Evolutionary conservation across 2,329 filamentous ascomycete genomes (phyloP).

Genomic region (Trichocomaceae sp.): DNA sequence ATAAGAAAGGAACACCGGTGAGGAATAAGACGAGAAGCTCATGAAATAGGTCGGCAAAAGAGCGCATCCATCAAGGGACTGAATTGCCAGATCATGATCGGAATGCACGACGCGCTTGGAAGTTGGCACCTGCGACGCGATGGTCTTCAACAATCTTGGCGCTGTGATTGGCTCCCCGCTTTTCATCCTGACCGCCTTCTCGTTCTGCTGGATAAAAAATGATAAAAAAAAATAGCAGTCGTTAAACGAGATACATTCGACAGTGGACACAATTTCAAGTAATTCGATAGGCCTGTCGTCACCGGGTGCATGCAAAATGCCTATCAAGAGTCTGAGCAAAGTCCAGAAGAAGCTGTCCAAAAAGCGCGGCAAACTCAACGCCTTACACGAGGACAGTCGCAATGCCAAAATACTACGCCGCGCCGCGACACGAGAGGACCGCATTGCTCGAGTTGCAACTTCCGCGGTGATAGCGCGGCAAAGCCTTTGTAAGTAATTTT

Average conservation of each 20-base stretch:
- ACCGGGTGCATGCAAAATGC: slow-evolving; percentile 48
- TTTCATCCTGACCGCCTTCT: slow-evolving; percentile 22
- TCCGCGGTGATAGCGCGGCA: slow-evolving; percentile 67
- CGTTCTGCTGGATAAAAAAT: slow-evolving; percentile 26
- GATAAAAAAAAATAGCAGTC: not conserved
- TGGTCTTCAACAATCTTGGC: not conserved
- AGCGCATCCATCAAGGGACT: slow-evolving; percentile 1
- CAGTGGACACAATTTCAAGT: not conserved
- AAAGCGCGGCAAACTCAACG: slow-evolving; percentile 67
- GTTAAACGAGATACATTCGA: not conserved
- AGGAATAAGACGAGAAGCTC: slow-evolving; percentile 10
- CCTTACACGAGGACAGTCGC: slow-evolving; percentile 80
- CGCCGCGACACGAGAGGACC: slow-evolving; percentile 74
- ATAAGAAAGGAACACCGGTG: slow-evolving; percentile 12
- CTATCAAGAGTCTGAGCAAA: slow-evolving; percentile 64
- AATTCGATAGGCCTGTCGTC: not conserved
- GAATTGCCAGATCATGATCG: not conserved
- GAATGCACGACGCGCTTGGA: slow-evolving; percentile 13
- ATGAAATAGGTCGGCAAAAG: not conserved
- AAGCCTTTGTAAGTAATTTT: slow-evolving; percentile 55
- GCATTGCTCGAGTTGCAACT: slow-evolving; percentile 65
- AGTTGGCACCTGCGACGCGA: slow-evolving; percentile 5
- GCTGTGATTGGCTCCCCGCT: slow-evolving; percentile 8
- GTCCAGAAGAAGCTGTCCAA: slow-evolving; percentile 84
- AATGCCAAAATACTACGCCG: slow-evolving; percentile 75